Conservation (phyloP, 208 protist genomes). For the Acanthamoeba quina region DNA sequence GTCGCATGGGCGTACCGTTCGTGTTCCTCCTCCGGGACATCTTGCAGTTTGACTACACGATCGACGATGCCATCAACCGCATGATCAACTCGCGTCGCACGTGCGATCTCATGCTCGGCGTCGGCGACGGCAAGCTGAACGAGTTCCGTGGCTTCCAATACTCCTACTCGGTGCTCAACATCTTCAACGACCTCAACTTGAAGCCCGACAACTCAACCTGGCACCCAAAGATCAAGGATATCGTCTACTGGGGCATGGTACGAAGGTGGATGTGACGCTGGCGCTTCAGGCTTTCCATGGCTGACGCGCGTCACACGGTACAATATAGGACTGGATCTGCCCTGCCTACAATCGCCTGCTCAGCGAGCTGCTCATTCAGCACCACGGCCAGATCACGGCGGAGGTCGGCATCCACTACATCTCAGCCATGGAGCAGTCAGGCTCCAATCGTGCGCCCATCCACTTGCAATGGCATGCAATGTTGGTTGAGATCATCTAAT, state of each 20-base stretch:
- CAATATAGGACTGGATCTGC: constrained; percentile 75
- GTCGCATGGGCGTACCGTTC: constrained; percentile 78
- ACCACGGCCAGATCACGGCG: constrained; percentile 76
- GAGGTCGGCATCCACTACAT: constrained; percentile 76
- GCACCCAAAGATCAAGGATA: constrained; percentile 79
- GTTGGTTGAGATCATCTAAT: too few relatives aligned
- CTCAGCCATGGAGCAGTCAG: constrained; percentile 56
- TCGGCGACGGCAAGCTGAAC: constrained; percentile 64
- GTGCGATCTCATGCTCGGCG: constrained; percentile 74
- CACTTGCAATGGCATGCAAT: not conserved
- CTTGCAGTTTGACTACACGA: constrained; percentile 78
- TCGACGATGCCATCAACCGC: constrained; percentile 73
- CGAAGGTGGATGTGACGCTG: not conserved
- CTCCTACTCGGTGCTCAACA: constrained; percentile 68
- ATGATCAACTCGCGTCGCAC: constrained; percentile 78
- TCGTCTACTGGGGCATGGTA: constrained; percentile 82
- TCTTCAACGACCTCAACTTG: constrained; percentile 77
- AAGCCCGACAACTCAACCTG: constrained; percentile 63
- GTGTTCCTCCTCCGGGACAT: constrained; percentile 71
- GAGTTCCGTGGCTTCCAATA: constrained; percentile 75
- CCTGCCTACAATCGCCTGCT: constrained; percentile 71
- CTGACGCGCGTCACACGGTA: too few relatives aligned
- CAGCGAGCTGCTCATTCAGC: constrained; percentile 41
- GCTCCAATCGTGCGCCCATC: not conserved
- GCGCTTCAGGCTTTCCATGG: too few relatives aligned